These are phyloP conservation scores for Daldinia eschscholtzii DNA, from an alignment of 2,329 filamentous ascomycete species.

Conservation along the genomic window DNA sequence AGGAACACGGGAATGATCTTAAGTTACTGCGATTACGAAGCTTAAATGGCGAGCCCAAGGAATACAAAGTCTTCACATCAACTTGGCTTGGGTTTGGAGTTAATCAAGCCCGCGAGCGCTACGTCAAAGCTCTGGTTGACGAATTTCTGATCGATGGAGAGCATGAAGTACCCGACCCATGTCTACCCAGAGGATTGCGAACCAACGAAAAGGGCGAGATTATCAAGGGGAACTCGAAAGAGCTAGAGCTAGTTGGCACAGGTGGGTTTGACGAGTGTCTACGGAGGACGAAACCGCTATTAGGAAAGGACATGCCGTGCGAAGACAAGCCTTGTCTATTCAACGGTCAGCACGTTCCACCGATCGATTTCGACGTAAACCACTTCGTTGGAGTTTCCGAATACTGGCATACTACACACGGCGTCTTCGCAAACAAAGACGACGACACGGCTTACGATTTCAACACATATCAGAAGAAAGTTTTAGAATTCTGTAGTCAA, in stretches of 20 bases:
- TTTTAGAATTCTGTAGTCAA: constrained; percentile 85
- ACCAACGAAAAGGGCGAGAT: constrained; percentile 78
- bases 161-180: constrained; percentile 87
- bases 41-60: constrained; percentile 79
- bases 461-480: constrained; percentile 86
- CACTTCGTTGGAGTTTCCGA: constrained; percentile 98
- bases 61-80: constrained; percentile 93
- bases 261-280: constrained; percentile 90
- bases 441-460: constrained; percentile 87
- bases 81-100: constrained; percentile 99
- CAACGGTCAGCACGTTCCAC: constrained; percentile 91
- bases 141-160: constrained; percentile 69
- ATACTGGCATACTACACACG: constrained; percentile 98
- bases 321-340: constrained; percentile 86
- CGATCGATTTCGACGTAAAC: constrained; percentile 96
- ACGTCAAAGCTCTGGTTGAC: constrained; percentile 80
- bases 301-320: constrained; percentile 91
- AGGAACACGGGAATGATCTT: constrained; percentile 89
- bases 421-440: constrained; percentile 84
- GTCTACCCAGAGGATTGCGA: constrained; percentile 82
- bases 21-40: constrained; percentile 88
- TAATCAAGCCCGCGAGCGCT: constrained; percentile 88
- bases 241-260: constrained; percentile 78
- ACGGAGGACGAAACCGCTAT: constrained; percentile 81
- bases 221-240: constrained; percentile 57